Base-by-base conservation (phyloP, 2,329 filamentous ascomycete species). In the Coniosporium tulheliwenetii region DNA sequence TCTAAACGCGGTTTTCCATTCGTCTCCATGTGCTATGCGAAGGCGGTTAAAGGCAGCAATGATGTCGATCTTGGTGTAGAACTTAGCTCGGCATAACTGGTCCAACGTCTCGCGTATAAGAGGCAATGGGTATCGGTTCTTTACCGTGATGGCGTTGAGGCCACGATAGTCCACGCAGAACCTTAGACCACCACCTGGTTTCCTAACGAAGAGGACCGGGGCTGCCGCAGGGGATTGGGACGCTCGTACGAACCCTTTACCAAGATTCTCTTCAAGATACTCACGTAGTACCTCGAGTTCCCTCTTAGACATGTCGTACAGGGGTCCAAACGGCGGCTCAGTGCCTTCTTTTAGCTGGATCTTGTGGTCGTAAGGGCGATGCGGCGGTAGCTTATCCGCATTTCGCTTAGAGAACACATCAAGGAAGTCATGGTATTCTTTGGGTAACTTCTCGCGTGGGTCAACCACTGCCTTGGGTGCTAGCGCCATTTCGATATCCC, bases 31-130 rank as follows among this genome's bases (percentile, higher is more conserved):
- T 9, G 9, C 7, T 8, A 38, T 38, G 10, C 26, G 26, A 16
- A 38, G 9, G 9, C 14, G 7, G 29, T 38, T 7, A 29, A n/a
- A n/a, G n/a, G n/a, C n/a, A n/a, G n/a, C n/a, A n/a, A n/a, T n/a
- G n/a, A n/a, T n/a, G n/a, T 38, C 30, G n/a, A 54, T 14, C 26
- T 46, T 48, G 8, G 43, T 49, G 39, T 43, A 51, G 34, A 37
- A 44, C 26, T 46, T 44, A 13, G 40, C 46, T 10, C 42, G 38
- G 19, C 40, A 37, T 2, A 57, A 36, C 5, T 35, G 12, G 36
- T 57, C 41, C n/a, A 48, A 43, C 29, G 50, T 41, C 40, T 58
- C 43, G 7, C n/a, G 44, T 30, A 58, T 51, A 37, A 57, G 37
- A 12, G 40, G 47, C 34, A 57, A 39, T 16, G 43, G 41, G 36